Evolutionary conservation across 192 early-diverging fungal species (phyloP), one percentile per base, ranked within the genome.

Genomic region (Linnemannia hyalina): DNA sequence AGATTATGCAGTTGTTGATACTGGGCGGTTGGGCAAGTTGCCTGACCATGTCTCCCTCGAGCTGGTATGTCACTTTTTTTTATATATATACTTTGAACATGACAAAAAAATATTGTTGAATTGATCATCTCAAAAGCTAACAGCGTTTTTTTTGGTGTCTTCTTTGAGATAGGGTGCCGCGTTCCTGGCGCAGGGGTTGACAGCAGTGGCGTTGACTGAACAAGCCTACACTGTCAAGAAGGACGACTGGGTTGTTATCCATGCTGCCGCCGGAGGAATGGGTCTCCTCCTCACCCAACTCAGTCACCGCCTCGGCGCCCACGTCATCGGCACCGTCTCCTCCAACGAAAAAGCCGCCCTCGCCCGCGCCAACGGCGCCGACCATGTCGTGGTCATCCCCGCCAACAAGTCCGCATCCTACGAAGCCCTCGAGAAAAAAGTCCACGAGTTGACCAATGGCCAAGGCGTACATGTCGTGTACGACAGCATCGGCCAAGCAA

Each of bases 191-290:
- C 96, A 98, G 85, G 96, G 95, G 10, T 79, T 97, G 80, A 98
- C 97, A 18, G 96, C 95, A 9, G 90, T 93, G 74, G 89, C 92
- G 1, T 88, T 97, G 76, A 91, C 93, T 9, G 89, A 89, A 1
- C 85, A 94, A 23, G 91, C 91, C 13, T 96, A 97, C 78, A 54
- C 80, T 13, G 96, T 98, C 46, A 88, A 94, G 81, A 85, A 86
- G 22, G 87, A 91, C 44, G 95, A 97, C 84, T 94, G 89, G 83
- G 92, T 98, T 72, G 89, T 98, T 36, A 92, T 98, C 35, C 94
- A 97, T 74, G 97, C 97, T 7, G 96, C 95, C 0, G 97, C 96
- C 32, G 97, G 97, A 16, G 97, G 97, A 26, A 94, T 95, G 57
- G 97, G 97, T 8, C 88, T 91, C 29, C 83, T 97, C 35, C 84